phyloP scores from a whole-genome alignment of 306 rosid species.

The Morella rubra region DNA sequence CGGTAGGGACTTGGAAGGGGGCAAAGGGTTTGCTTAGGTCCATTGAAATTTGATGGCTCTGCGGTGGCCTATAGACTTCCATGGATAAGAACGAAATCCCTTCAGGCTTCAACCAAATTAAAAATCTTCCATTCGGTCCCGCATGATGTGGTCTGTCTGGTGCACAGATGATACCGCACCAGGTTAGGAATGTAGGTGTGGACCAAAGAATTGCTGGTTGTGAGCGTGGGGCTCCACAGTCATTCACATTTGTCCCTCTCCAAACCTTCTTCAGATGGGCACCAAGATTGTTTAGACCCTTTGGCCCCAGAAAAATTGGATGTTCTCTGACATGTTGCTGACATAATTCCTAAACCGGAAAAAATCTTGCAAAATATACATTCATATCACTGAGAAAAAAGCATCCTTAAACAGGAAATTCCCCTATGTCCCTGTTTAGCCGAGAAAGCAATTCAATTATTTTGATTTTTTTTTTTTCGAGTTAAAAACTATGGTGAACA shows the following conservation, averaged over 20 bases:
- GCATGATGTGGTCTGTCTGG: slow-evolving; percentile 27
- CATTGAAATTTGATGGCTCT: background rate
- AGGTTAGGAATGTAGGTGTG: slow-evolving; percentile 32
- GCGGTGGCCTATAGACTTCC: background rate
- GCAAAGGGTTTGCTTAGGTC: slow-evolving; percentile 19
- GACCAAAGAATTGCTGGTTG: slow-evolving; percentile 12
- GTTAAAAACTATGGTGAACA: no score
- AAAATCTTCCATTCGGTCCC: slow-evolving; percentile 10
- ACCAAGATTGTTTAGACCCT: background rate
- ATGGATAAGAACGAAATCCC: background rate
- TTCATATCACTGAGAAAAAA: no score
- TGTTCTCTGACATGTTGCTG: no score
- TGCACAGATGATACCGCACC: slow-evolving; percentile 9
- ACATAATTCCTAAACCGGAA: no score
- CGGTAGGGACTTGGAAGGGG: slow-evolving; percentile 39
- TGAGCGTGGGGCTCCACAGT: slow-evolving; percentile 10
- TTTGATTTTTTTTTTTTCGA: no score
- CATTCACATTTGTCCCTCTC: slow-evolving; percentile 13
- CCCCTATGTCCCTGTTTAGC: no score
- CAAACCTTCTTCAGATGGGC: background rate
- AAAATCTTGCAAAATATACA: no score
- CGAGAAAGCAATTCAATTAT: no score
- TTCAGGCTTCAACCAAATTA: background rate
- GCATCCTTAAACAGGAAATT: no score
- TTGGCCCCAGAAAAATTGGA: background rate